Conservation (phyloP, 75 land plant genomes). For the Azolla pinnata region DNA sequence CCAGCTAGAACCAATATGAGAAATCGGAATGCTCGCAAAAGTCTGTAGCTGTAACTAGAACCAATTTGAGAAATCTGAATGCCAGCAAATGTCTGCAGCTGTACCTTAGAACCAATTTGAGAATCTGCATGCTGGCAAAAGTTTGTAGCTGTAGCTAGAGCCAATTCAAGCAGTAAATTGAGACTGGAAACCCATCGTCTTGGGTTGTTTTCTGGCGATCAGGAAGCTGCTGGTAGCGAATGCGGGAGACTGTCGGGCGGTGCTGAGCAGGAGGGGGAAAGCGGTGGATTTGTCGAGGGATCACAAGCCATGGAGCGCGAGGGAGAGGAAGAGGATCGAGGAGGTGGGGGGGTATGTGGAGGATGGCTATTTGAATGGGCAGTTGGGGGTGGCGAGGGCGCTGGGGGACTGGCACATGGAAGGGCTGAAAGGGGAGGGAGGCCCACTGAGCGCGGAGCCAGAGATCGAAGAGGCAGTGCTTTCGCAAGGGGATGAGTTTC, state of each 20-base stretch:
- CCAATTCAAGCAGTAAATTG: too few species aligned
- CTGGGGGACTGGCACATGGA: conserved; percentile 91
- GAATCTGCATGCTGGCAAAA: background rate
- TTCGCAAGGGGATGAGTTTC: conserved; percentile 76
- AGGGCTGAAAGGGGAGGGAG: conserved; percentile 58
- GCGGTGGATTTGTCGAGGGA: conserved; percentile 56
- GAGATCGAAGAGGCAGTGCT: conserved; percentile 46
- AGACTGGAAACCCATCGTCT: too few species aligned
- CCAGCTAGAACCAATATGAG: too few species aligned
- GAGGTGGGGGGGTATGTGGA: conserved; percentile 41
- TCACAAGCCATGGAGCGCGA: conserved; percentile 30
- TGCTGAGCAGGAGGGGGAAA: conserved; percentile 37
- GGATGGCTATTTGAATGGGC: conserved; percentile 87
- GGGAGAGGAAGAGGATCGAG: conserved; percentile 41
- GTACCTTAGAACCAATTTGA: background rate
- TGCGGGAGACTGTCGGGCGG: conserved; percentile 61
- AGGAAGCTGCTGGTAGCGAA: conserved; percentile 55
- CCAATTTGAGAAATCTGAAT: too few species aligned
- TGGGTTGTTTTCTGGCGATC: conserved; percentile 3
- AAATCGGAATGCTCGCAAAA: too few species aligned
- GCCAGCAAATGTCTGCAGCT: background rate
- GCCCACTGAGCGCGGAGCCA: conserved; percentile 75
- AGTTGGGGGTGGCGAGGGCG: conserved; percentile 78
- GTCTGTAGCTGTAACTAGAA: too few species aligned
- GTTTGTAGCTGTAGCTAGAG: too few species aligned